A percentile compares a stretch with the other conserved stretches of the same genome.
phyloP scores from a whole-genome alignment of 805 yeast species.

The Schwanniomyces yamadae region DNA sequence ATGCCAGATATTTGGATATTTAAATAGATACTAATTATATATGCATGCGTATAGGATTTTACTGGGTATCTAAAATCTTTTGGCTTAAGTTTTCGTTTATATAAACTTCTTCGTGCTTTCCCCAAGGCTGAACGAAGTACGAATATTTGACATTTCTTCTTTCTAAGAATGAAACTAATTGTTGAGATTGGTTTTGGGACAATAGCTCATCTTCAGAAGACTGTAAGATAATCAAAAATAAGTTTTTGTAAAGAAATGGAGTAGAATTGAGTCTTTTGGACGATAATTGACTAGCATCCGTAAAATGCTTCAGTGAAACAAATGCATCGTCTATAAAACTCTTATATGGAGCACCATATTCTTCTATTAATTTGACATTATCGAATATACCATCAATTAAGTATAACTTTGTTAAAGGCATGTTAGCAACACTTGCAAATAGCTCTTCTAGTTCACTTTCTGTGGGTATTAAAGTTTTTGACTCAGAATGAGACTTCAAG shows the following conservation, averaged over 20 bases:
- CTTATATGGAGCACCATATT: conserved; percentile 56
- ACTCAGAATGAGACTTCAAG: neutral
- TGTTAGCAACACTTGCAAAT: neutral
- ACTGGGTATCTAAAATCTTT: neutral
- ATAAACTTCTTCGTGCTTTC: conserved; percentile 68
- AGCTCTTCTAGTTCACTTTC: neutral
- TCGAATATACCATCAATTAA: conserved; percentile 74
- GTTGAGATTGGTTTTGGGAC: conserved; percentile 46
- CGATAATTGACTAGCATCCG: conserved; percentile 27
- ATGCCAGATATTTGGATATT: too few species aligned
- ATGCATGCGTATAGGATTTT: neutral
- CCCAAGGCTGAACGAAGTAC: conserved; percentile 39
- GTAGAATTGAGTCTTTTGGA: conserved; percentile 4
- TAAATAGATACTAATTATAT: neutral
- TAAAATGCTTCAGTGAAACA: conserved; percentile 15
- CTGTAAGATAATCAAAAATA: conserved; percentile 48
- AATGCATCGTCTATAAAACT: conserved; percentile 63
- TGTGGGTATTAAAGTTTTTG: neutral
- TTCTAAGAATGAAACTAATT: conserved; percentile 36
- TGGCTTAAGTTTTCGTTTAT: conserved; percentile 27
- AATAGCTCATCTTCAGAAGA: conserved; percentile 69
- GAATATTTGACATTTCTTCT: conserved; percentile 8
- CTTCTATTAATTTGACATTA: conserved; percentile 47
- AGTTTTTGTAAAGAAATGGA: conserved; percentile 1
- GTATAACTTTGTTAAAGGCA: conserved; percentile 2